Percentiles rank a stretch among this genome's conserved stretches.
These are phyloP conservation scores for Marasmius fiardii DNA, from an alignment of 1,284 basidiomycete species.

Conservation along the genomic window DNA sequence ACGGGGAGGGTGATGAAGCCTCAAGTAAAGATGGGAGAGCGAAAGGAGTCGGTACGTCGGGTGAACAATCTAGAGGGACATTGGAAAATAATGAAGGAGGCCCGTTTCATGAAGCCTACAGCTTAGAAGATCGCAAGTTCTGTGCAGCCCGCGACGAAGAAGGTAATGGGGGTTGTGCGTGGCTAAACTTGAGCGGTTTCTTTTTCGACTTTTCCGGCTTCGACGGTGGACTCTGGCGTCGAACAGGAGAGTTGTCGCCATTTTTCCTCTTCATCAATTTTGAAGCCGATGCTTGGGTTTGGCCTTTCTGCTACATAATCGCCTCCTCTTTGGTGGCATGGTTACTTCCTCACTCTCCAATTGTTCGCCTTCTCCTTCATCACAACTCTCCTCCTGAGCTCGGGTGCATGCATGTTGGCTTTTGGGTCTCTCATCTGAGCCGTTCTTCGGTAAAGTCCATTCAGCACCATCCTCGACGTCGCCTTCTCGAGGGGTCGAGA, in stretches of 20 bases:
- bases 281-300: background rate
- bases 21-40: background rate
- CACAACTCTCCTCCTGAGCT: background rate
- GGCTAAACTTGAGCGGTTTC: too few species aligned
- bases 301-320: background rate
- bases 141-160: too few species aligned
- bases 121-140: too few species aligned
- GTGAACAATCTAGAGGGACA: background rate
- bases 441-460: background rate
- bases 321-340: background rate
- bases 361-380: background rate
- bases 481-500: background rate
- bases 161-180: too few species aligned
- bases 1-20: background rate
- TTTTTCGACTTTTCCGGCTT: too few species aligned
- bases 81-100: too few species aligned
- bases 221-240: too few species aligned
- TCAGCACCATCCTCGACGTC: background rate
- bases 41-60: background rate
- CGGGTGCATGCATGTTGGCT: background rate
- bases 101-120: too few species aligned
- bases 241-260: too few species aligned
- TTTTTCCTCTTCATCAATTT: background rate
- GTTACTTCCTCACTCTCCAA: background rate
- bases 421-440: background rate